A percentile compares a stretch with the other conserved stretches of the same genome.
These are phyloP conservation scores for Lyophyllum decastes DNA, from an alignment of 768 basidiomycete genomes.

Conservation along the genomic window DNA sequence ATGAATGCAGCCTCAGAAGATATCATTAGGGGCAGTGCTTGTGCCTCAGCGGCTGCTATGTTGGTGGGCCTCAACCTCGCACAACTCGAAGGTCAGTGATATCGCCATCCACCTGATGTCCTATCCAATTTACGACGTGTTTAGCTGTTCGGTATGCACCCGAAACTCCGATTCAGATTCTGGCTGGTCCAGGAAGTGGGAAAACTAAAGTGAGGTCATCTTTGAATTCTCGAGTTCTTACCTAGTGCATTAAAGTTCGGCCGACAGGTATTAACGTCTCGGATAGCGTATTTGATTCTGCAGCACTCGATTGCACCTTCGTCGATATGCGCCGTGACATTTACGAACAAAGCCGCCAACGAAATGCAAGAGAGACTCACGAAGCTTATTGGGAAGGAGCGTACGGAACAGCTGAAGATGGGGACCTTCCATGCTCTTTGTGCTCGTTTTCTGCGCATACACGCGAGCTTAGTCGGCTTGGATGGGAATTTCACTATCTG, in stretches of 20 bases:
- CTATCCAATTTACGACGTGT: not conserved
- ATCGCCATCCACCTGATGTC: not conserved
- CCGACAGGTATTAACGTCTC: slow-evolving; percentile 29
- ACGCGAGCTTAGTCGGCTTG: slow-evolving; percentile 58
- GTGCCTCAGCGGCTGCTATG: slow-evolving; percentile 59
- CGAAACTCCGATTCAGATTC: slow-evolving; percentile 67
- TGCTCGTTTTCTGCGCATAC: slow-evolving; percentile 67
- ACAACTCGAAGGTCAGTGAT: slow-evolving; percentile 12
- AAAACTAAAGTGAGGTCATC: slow-evolving; percentile 63
- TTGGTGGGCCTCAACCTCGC: slow-evolving; percentile 12
- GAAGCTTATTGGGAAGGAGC: slow-evolving; percentile 63
- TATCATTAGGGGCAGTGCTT: not conserved
- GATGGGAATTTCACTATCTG: slow-evolving; percentile 80
- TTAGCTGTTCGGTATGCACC: slow-evolving; percentile 71
- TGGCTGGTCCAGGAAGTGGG: slow-evolving; percentile 79
- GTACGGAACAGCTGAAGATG: slow-evolving; percentile 56
- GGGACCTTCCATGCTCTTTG: slow-evolving; percentile 84
- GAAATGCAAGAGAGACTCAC: slow-evolving; percentile 40
- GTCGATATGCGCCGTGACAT: slow-evolving; percentile 78
- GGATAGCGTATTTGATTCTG: slow-evolving; percentile 67
- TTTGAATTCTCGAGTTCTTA: no score
- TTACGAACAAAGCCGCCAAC: slow-evolving; percentile 88
- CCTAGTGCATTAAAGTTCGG: not conserved
- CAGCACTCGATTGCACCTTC: slow-evolving; percentile 50
- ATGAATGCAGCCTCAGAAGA: slow-evolving; percentile 32